phyloP scores from a whole-genome alignment of 2,329 filamentous ascomycete species.

The Cladosporium phlei region DNA sequence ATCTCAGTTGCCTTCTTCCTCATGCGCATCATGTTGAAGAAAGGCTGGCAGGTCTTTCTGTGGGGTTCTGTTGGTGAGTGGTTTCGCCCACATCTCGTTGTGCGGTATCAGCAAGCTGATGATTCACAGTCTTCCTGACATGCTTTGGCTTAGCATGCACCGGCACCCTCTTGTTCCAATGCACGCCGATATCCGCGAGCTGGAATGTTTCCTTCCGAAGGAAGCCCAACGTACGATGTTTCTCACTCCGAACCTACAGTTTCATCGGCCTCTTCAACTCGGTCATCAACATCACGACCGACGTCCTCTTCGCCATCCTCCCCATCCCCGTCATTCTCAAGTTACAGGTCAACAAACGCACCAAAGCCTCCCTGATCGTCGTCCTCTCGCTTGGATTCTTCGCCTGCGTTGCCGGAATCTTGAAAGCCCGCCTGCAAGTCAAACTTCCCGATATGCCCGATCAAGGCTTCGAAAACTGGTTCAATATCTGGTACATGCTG shows the following conservation, averaged over 20 bases:
- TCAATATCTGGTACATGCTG: constrained; percentile 44
- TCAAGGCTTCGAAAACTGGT: constrained; percentile 35
- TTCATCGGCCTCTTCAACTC: constrained; percentile 46
- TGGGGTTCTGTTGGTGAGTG: constrained; percentile 40
- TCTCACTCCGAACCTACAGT: constrained; percentile 37
- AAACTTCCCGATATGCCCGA: constrained; percentile 34
- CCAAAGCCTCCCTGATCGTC: constrained; percentile 36
- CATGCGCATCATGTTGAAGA: constrained; percentile 39
- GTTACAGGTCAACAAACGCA: constrained; percentile 40
- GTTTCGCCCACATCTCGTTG: not conserved
- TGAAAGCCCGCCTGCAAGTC: constrained; percentile 39
- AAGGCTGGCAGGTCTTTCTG: constrained; percentile 39
- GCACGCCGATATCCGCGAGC: constrained; percentile 40
- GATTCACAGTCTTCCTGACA: constrained; percentile 37
- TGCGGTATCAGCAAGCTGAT: constrained; percentile 15
- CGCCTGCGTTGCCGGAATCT: constrained; percentile 40
- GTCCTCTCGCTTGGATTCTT: constrained; percentile 39
- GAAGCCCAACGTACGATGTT: constrained; percentile 40
- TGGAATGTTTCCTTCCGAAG: constrained; percentile 40
- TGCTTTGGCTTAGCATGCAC: constrained; percentile 41
- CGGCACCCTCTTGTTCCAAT: constrained; percentile 47
- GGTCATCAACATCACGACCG: constrained; percentile 38
- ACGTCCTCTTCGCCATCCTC: constrained; percentile 38
- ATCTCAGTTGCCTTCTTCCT: constrained; percentile 46
- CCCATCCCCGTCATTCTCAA: constrained; percentile 42